Evolutionary conservation across 2,329 filamentous ascomycete species (phyloP), one percentile per base, ranked within the genome.

Genomic region (Cylindrodendrum hubeiense): DNA sequence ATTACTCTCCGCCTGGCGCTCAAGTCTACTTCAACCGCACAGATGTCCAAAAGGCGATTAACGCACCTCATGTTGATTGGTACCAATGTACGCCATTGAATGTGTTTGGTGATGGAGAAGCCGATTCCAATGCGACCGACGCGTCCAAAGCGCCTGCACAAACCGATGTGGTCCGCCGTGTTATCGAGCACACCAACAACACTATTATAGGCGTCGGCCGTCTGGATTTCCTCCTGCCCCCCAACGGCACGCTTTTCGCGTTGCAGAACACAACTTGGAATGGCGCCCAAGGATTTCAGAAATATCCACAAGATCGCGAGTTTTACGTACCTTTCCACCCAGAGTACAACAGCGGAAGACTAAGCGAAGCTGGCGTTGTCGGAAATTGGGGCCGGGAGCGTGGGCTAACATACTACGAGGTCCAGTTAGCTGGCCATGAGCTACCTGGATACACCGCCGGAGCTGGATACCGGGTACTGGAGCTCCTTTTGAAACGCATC

Each of bases 181-280:
- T 77, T 2, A 76, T 77, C 3, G 75, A 78, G 51, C 66, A 71
- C 28, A 77, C 75, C 0, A 76, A 77, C 58, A 77, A 77, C 66
- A 76, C 74, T 19, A 76, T 77, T 22, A 76, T 77, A 5, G 76
- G 74, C 0, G 68, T 67, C 4, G 76, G 76, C 2, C 68, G 70
- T 12, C 67, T 77, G 2, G 93, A 94, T 78, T 92, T 86, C 74
- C 84, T 92, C 67, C 84, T 93, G 1, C 83, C 91, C 12, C 83
- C 85, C 74, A 92, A 93, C 76, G 93, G 92, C 19, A 92, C 91
- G 0, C 83, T 95, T 2, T 82, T 93, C 7, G 85, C 87, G 0
- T 89, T 94, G 53, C 92, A 95, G 75, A 95, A 95, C 80, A 93
- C 94, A 86, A 94, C 91, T 0, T 95, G 90, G 89, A 86, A 88